A percentile compares a stretch with the other conserved stretches of the same genome.
Evolutionary conservation across 179 eudicot species (phyloP).

Genomic region (Beta lomatogona): DNA sequence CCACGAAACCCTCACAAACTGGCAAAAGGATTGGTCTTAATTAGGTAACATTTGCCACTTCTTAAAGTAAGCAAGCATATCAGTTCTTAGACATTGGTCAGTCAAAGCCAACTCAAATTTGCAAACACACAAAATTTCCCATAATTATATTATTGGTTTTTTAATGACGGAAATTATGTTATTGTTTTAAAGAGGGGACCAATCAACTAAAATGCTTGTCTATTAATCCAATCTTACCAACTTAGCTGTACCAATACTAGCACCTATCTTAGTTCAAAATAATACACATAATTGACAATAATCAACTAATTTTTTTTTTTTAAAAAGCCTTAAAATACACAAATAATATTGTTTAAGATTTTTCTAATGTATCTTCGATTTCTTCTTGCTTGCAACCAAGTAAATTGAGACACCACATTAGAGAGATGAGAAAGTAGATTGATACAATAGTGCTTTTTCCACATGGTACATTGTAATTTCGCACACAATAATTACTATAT

Average conservation of each 20-base stretch:
- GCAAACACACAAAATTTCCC: constrained; percentile 6
- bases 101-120: constrained; percentile 3
- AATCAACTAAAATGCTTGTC: background rate
- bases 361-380: no score
- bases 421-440: no score
- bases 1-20: constrained; percentile 21
- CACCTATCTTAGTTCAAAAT: background rate
- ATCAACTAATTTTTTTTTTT: no score
- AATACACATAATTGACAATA: no score
- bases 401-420: no score
- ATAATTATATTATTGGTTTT: no score
- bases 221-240: background rate
- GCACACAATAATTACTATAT: no score
- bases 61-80: constrained; percentile 22
- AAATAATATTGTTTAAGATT: no score
- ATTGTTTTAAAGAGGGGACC: constrained; percentile 8
- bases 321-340: no score
- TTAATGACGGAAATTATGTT: background rate
- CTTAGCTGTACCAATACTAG: background rate
- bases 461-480: no score
- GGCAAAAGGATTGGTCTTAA: constrained; percentile 28
- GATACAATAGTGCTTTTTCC: no score
- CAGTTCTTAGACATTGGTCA: constrained; percentile 21
- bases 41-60: constrained; percentile 6
- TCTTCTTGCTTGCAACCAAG: no score